These are phyloP conservation scores for Eurotiales sp. DNA, from an alignment of 2,329 filamentous ascomycete species.

Conservation along the genomic window DNA sequence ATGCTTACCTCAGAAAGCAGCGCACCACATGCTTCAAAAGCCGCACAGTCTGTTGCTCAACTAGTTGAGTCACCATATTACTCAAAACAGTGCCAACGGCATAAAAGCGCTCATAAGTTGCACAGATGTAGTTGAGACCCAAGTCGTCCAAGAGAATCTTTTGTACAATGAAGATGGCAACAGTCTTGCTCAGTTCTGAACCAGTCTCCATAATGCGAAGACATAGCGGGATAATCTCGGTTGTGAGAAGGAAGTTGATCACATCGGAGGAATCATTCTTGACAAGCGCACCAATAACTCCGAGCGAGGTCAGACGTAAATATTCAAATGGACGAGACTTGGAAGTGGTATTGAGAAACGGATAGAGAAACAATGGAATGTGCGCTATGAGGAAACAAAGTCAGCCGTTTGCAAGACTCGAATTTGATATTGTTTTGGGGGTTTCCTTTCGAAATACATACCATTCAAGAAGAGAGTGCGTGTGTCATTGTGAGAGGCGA, in stretches of 20 bases:
- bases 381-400: conserved; percentile 61
- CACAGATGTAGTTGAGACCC: conserved; percentile 95
- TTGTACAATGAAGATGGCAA: conserved; percentile 98
- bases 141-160: conserved; percentile 97
- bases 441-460: conserved; percentile 42
- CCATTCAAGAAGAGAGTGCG: conserved; percentile 89
- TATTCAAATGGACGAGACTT: conserved; percentile 98
- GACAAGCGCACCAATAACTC: conserved; percentile 92
- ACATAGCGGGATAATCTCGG: conserved; percentile 96
- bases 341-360: conserved; percentile 96
- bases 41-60: conserved; percentile 94
- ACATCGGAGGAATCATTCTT: conserved; percentile 99
- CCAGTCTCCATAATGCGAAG: conserved; percentile 99
- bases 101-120: conserved; percentile 97
- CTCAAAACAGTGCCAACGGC: conserved; percentile 94
- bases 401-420: neutral
- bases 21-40: conserved; percentile 96
- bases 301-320: conserved; percentile 87
- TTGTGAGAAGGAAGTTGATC: conserved; percentile 97
- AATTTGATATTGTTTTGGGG: neutral
- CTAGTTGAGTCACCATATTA: conserved; percentile 97
- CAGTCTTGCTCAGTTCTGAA: conserved; percentile 96
- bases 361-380: conserved; percentile 95
- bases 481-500: conserved; percentile 95
- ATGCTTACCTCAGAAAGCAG: conserved; percentile 82